Evolutionary conservation across 2,329 filamentous ascomycete genomes (phyloP), one percentile per base, ranked within the genome.

Genomic region (Parastagonospora avenae): DNA sequence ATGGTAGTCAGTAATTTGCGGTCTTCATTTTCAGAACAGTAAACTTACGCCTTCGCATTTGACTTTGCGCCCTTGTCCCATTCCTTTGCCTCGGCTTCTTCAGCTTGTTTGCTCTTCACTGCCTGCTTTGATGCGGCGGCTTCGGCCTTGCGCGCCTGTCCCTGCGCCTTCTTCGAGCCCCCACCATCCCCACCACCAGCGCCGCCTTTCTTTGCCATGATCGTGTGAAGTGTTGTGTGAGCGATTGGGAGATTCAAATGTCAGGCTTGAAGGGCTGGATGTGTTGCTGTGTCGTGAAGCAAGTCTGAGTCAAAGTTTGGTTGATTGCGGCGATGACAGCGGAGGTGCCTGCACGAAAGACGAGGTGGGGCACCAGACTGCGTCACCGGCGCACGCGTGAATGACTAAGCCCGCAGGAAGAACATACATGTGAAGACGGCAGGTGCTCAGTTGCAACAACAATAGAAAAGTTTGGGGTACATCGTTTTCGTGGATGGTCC

Each of bases 71-170:
- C 94, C 76, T 94, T 91, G 9, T 81, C 67, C 94, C 94, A 99
- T 64, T 96, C 81, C 47, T 83, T 81, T 4, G 87, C 83, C 67
- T 97, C 93, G 27, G 75, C 85, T 2, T 80, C 83, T 4, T 85
- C 85, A 46, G 80, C 83, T 75, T 87, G 87, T 32, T 82, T 77
- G 33, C 91, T 83, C 52, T 87, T 86, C 2, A 76, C 85, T 0
- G 91, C 90, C 52, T 87, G 82, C 77, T 97, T 97, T 49, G 83
- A 77, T 8, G 90, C 89, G 1, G 92, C 93, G 2, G 86, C 87
- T 42, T 97, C 92, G 57, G 92, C 92, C 82, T 99, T 97, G 77
- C 91, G 85, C 57, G 92, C 92, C 75, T 97, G 91, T 59, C 93
- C 94, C 8, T 88, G 85, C 2, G 79, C 91, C 80, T 97, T 97